Evolutionary conservation across 108 stramenopile species (phyloP).

Genomic region (Stephanodiscus triporus): DNA sequence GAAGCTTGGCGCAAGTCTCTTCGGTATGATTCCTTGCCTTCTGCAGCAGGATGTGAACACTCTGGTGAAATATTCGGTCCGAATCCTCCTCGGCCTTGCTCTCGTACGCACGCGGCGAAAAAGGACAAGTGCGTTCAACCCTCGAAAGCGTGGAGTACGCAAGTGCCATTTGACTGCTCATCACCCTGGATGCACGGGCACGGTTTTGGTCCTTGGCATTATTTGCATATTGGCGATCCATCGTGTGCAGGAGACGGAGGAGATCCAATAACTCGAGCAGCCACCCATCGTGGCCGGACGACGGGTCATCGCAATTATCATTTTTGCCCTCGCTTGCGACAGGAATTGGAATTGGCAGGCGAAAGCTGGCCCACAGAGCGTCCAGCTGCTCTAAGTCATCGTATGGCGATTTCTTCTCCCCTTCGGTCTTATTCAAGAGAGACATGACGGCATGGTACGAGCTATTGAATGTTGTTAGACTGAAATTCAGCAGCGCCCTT

Average conservation of each 20-base stretch:
- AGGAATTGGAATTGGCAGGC: constrained; percentile 23
- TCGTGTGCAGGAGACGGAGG: constrained; percentile 31
- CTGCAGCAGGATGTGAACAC: constrained; percentile 17
- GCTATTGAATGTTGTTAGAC: too few species aligned
- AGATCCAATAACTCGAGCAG: constrained; percentile 19
- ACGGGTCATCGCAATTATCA: constrained; percentile 1
- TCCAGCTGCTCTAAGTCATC: constrained; percentile 2
- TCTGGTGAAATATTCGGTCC: constrained; percentile 18
- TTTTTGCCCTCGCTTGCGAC: not conserved
- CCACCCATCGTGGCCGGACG: constrained; percentile 17
- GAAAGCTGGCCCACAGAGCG: constrained; percentile 26
- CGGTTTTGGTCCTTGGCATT: not conserved
- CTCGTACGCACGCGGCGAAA: constrained; percentile 5
- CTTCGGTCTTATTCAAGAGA: not conserved
- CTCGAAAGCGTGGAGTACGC: constrained; percentile 10
- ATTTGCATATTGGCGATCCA: constrained; percentile 19
- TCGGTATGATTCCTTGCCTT: constrained; percentile 14
- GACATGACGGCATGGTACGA: too few species aligned
- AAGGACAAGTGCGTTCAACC: constrained; percentile 27
- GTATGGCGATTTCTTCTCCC: not conserved
- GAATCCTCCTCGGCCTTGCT: constrained; percentile 10
- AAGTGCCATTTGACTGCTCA: constrained; percentile 26
- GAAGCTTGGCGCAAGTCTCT: constrained; percentile 25
- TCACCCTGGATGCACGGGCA: not conserved
- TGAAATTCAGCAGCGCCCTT: too few species aligned